Evolutionary conservation across 1,284 basidiomycete species (phyloP), one percentile per base, ranked within the genome.

Genomic region (Vanrija sp.): DNA sequence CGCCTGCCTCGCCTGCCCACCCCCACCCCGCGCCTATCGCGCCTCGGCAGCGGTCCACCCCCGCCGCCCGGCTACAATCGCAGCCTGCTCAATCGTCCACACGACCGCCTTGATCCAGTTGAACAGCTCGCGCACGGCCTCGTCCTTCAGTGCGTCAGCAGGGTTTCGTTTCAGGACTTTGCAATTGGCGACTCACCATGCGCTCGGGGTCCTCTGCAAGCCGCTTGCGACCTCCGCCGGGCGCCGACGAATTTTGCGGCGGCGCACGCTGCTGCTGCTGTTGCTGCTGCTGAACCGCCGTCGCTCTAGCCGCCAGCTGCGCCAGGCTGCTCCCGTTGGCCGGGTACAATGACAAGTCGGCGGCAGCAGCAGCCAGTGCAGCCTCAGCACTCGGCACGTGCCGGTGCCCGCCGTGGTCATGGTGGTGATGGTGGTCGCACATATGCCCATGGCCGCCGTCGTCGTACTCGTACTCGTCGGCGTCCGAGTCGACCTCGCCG

Each of bases 91-190:
- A 42, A 73, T 75, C 24, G 73, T 72, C 73, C 73, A 76, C 24
- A 75, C 71, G 44, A 75, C 71, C 1, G 72, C 69, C 61, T 76
- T 76, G 48, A 76, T 75, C 74, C 74, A 76, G 54, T 71, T 72
- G 67, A 76, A 76, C 23, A 76, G 61, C 53, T 74, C 73, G 43
- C 67, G 57, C 1, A 73, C 70, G 0, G 71, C 69, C 44, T 72
- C 68, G 53, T 76, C 73, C 72, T 75, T 37, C 9, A 27, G 35
- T 24, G 38, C 12, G 47, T 54, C 18, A 56, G 47, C 51, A 38
- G 9, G 44, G 37, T 22, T 16, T 15, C 36, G 4, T 31, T 31
- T n/a, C 37, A 47, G 19, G 19, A 45, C 23, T 24, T 31, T 19
- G 12, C 10, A 27, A 27, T 25, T 14, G 9, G 25, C 19, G 18